phyloP scores from a whole-genome alignment of 2,329 filamentous ascomycete genomes.

The Diaporthe sp. region DNA sequence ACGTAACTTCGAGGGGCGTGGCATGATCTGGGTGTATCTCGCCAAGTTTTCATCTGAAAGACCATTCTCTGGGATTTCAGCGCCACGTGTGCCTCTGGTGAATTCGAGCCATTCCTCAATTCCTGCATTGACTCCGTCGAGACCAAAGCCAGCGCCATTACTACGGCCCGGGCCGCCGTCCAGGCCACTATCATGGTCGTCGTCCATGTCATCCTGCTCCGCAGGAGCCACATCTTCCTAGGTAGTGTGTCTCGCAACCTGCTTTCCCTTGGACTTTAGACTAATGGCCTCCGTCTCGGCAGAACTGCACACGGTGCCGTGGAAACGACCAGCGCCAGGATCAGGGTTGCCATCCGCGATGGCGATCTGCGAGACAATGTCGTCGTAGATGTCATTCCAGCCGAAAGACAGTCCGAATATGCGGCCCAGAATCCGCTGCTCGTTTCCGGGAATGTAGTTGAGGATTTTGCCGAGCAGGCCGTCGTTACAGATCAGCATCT shows the following conservation, averaged over 20 bases:
- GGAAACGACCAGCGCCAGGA: conserved; percentile 58
- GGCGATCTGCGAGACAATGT: conserved; percentile 51
- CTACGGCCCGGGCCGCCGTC: conserved; percentile 26
- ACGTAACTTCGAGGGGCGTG: neutral
- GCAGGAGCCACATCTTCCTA: conserved; percentile 26
- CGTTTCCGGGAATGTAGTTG: conserved; percentile 48
- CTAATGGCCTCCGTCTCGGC: neutral
- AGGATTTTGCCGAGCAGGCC: conserved; percentile 53
- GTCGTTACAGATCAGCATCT: conserved; percentile 56
- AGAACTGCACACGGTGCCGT: conserved; percentile 49
- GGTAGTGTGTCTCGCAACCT: conserved; percentile 6
- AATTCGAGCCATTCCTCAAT: neutral
- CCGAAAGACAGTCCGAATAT: conserved; percentile 54
- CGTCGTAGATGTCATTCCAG: conserved; percentile 55
- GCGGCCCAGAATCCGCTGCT: conserved; percentile 49
- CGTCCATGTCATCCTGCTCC: conserved; percentile 16
- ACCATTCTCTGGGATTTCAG: neutral
- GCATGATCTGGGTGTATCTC: neutral
- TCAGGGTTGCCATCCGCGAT: conserved; percentile 51
- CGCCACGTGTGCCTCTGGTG: neutral
- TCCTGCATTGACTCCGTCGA: neutral
- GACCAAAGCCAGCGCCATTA: neutral
- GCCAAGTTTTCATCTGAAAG: neutral
- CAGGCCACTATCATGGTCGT: conserved; percentile 12
- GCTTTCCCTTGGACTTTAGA: conserved; percentile 34